These are phyloP conservation scores for Hsuehochloa calcarea DNA, from an alignment of 176 grass and related monocot species.

Conservation along the genomic window DNA sequence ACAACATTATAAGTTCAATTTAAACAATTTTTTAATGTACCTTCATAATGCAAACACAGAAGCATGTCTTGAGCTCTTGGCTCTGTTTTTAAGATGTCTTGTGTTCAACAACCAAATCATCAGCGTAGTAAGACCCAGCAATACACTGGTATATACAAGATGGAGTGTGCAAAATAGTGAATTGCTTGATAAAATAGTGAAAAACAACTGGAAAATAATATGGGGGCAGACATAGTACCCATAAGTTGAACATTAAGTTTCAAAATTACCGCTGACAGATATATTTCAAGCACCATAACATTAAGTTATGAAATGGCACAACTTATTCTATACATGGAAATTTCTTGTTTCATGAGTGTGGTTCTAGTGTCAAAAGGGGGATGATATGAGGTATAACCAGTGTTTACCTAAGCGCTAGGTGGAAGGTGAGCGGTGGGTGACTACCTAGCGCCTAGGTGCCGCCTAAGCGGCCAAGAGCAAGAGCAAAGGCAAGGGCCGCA, in stretches of 20 bases:
- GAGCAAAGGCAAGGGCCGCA: no score
- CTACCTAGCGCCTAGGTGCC: no score
- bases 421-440: no score
- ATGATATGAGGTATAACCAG: neutral
- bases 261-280: no score
- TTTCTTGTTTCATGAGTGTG: no score
- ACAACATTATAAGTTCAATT: neutral
- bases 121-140: neutral
- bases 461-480: no score
- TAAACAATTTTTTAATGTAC: neutral
- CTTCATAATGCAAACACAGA: neutral
- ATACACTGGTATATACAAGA: neutral
- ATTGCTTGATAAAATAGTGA: neutral
- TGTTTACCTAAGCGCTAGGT: no score
- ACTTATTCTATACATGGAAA: neutral
- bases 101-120: neutral
- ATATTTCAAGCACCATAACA: no score
- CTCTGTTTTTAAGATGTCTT: neutral
- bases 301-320: no score
- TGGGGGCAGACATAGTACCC: neutral
- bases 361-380: no score
- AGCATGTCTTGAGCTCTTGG: neutral
- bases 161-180: neutral
- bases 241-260: no score
- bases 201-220: neutral